Percentiles rank a stretch among this genome's conserved stretches.
Evolutionary conservation across 805 yeast species (phyloP).

Genomic region (Wickerhamiella azyma): DNA sequence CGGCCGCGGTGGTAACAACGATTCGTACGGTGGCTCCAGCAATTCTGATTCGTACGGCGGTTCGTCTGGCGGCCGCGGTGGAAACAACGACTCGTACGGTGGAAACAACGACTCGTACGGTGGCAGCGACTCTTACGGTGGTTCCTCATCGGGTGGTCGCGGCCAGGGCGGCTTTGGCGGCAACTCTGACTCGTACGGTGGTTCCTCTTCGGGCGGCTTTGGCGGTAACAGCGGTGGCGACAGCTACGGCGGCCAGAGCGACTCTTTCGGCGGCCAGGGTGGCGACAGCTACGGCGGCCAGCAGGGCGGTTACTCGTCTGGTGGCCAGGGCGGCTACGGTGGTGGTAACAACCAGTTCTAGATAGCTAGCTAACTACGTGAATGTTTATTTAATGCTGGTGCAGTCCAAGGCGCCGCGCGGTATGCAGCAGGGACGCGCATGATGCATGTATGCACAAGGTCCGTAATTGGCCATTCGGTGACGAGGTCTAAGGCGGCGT

Average conservation of each 20-base stretch:
- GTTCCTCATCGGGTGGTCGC: background rate
- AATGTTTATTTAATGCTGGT: too few relatives aligned
- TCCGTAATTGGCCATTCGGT: too few relatives aligned
- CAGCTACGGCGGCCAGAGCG: background rate
- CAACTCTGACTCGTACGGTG: constrained; percentile 2
- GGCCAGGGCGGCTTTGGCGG: too few relatives aligned
- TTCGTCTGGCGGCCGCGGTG: background rate
- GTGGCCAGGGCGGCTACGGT: background rate
- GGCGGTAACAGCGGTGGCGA: background rate
- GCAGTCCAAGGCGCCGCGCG: too few relatives aligned
- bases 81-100: background rate
- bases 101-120: background rate
- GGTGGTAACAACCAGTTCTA: constrained; percentile 3
- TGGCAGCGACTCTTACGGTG: background rate
- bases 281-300: background rate
- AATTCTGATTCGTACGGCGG: background rate
- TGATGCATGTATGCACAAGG: too few relatives aligned
- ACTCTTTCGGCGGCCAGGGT: background rate
- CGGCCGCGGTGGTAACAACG: background rate
- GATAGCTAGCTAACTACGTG: background rate
- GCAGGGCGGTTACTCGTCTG: background rate
- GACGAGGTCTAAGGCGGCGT: too few relatives aligned
- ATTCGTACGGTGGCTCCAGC: constrained; percentile 3
- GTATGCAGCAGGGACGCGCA: too few relatives aligned
- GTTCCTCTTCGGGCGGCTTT: background rate